A percentile compares a stretch with the other conserved stretches of the same genome.
phyloP scores from a whole-genome alignment of 2,329 filamentous ascomycete species.

The Colletotrichum cuscutae region DNA sequence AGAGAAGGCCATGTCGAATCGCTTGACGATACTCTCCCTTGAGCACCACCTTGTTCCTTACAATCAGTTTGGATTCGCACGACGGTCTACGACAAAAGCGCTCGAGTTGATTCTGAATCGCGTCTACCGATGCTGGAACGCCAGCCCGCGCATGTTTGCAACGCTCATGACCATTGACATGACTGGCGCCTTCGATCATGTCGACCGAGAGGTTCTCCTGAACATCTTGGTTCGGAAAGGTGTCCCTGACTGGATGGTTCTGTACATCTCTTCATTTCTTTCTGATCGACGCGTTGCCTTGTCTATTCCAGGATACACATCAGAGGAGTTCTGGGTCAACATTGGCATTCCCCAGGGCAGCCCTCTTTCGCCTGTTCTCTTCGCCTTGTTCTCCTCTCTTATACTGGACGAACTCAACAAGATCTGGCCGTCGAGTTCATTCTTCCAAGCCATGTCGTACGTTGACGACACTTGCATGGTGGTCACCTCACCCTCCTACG shows the following conservation, averaged over 20 bases:
- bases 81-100: no score
- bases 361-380: constrained; percentile 10
- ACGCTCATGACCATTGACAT: neutral
- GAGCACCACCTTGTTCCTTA: no score
- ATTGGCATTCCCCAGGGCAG: constrained; percentile 23
- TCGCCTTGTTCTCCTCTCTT: neutral
- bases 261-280: neutral
- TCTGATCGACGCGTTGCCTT: neutral
- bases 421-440: neutral
- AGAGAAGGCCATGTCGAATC: no score
- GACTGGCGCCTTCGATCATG: constrained; percentile 11
- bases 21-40: no score
- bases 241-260: neutral
- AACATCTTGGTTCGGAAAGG: neutral
- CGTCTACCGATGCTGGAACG: no score
- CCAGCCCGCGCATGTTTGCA: no score
- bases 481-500: neutral
- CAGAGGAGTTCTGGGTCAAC: neutral
- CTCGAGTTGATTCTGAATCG: neutral
- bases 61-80: no score
- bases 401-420: neutral
- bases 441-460: neutral
- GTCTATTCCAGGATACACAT: neutral
- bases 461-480: constrained; percentile 21
- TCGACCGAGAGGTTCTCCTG: neutral